A percentile compares a stretch with the other conserved stretches of the same genome.
phyloP scores from a whole-genome alignment of 495 filamentous ascomycete genomes.

The Penicillium diatomitis region DNA sequence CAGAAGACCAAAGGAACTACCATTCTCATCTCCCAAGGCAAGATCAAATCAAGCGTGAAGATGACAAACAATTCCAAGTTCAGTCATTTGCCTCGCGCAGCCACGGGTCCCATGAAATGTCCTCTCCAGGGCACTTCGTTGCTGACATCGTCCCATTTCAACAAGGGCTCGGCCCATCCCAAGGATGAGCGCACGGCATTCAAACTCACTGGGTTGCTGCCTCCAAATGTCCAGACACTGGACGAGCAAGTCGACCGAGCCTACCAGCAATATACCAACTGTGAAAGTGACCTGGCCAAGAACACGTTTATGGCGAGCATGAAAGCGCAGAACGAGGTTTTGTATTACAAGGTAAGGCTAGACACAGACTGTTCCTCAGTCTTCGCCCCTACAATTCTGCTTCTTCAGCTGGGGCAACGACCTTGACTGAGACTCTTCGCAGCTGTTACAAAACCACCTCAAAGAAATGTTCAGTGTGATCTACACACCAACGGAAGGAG shows the following conservation, averaged over 20 bases:
- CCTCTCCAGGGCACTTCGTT: constrained; percentile 48
- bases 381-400: too few relatives aligned
- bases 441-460: constrained; percentile 56
- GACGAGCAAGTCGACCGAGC: constrained; percentile 71
- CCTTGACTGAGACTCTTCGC: neutral
- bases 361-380: too few relatives aligned
- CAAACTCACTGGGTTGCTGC: constrained; percentile 61
- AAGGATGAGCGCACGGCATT: constrained; percentile 59
- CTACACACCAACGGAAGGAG: constrained; percentile 85
- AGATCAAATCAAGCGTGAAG: constrained; percentile 7
- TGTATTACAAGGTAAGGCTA: constrained; percentile 15
- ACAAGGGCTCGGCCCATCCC: constrained; percentile 77
- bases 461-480: constrained; percentile 86
- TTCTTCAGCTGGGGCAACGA: too few relatives aligned
- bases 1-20: too few relatives aligned
- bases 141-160: constrained; percentile 62
- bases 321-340: constrained; percentile 64
- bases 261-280: constrained; percentile 65
- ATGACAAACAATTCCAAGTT: constrained; percentile 22
- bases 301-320: constrained; percentile 78
- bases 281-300: constrained; percentile 55
- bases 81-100: constrained; percentile 51
- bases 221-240: constrained; percentile 64
- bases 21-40: neutral
- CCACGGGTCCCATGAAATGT: constrained; percentile 52